These are phyloP conservation scores for Diaporthe sp. DNA, from an alignment of 2,329 filamentous ascomycete species.

Conservation along the genomic window DNA sequence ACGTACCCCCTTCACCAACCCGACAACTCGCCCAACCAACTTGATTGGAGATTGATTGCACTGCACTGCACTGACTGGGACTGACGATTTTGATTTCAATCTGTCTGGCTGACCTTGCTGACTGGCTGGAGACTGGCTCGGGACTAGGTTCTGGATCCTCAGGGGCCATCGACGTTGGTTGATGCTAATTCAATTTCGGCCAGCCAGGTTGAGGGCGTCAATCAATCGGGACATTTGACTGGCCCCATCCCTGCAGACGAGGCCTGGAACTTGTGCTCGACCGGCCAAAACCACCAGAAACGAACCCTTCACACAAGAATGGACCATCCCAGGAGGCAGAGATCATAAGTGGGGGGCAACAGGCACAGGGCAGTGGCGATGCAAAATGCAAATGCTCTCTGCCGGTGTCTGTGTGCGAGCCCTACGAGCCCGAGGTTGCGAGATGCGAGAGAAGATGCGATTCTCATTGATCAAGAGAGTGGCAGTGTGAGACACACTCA, in stretches of 20 bases:
- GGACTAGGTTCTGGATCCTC: not conserved
- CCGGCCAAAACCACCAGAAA: slow-evolving; percentile 20
- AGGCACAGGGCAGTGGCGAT: not conserved
- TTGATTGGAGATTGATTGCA: not conserved
- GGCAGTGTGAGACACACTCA: not conserved
- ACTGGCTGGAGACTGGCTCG: not conserved
- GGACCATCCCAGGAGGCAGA: slow-evolving; percentile 1
- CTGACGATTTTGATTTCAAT: not conserved
- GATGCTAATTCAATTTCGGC: slow-evolving; percentile 9
- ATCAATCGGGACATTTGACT: not conserved
- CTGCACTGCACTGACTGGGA: not conserved
- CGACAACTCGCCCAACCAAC: too few relatives aligned
- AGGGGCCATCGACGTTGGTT: not conserved
- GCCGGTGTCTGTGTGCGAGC: not conserved
- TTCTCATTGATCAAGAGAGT: not conserved
- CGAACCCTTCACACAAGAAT: not conserved
- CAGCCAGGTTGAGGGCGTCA: not conserved
- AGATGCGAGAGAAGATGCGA: not conserved
- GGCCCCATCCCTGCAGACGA: slow-evolving; percentile 18
- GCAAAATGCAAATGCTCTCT: not conserved
- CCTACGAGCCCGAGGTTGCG: not conserved
- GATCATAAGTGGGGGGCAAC: slow-evolving; percentile 11
- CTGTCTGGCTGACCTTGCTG: not conserved
- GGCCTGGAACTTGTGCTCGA: not conserved
- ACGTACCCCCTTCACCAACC: not conserved